A percentile compares a stretch with the other conserved stretches of the same genome.
These are phyloP conservation scores for Xylariales sp. DNA, from an alignment of 2,329 filamentous ascomycete species.

Conservation along the genomic window DNA sequence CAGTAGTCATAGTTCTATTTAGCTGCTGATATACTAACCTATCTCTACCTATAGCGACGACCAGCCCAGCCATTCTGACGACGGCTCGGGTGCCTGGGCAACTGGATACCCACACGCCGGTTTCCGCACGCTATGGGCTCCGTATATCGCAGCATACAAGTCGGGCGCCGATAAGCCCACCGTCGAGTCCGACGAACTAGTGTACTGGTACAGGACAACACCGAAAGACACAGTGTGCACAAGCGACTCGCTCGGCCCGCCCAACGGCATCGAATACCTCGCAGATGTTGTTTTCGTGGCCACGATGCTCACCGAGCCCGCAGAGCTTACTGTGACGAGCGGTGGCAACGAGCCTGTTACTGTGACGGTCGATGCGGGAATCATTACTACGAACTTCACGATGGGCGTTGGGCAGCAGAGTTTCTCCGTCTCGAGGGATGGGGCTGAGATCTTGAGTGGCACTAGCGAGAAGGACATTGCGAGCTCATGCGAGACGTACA, in stretches of 20 bases:
- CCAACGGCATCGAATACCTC: slow-evolving; percentile 23
- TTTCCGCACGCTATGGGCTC: slow-evolving; percentile 24
- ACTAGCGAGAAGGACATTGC: slow-evolving; percentile 20
- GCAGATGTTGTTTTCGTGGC: slow-evolving; percentile 34
- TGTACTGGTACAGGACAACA: slow-evolving; percentile 35
- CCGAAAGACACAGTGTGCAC: slow-evolving; percentile 30
- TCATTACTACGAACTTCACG: slow-evolving; percentile 28
- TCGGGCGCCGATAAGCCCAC: slow-evolving; percentile 25
- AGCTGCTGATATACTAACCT: background rate
- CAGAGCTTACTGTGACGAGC: slow-evolving; percentile 29
- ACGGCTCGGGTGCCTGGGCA: slow-evolving; percentile 33
- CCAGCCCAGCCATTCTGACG: slow-evolving; percentile 30
- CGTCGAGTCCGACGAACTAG: slow-evolving; percentile 24
- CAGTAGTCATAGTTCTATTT: background rate
- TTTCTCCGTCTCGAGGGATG: slow-evolving; percentile 26
- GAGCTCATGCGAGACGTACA: slow-evolving; percentile 26
- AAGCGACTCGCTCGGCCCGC: slow-evolving; percentile 21
- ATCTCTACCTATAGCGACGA: slow-evolving; percentile 16
- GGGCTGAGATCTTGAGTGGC: slow-evolving; percentile 17
- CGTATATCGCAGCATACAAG: slow-evolving; percentile 33
- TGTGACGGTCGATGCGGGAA: slow-evolving; percentile 26
- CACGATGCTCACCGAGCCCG: slow-evolving; percentile 29
- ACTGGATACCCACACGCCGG: slow-evolving; percentile 28
- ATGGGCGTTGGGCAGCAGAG: slow-evolving; percentile 30
- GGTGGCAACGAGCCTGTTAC: slow-evolving; percentile 22